A percentile compares a stretch with the other conserved stretches of the same genome.
These are phyloP conservation scores for Cladophialophora exuberans DNA, from an alignment of 2,329 filamentous ascomycete genomes.

Conservation along the genomic window DNA sequence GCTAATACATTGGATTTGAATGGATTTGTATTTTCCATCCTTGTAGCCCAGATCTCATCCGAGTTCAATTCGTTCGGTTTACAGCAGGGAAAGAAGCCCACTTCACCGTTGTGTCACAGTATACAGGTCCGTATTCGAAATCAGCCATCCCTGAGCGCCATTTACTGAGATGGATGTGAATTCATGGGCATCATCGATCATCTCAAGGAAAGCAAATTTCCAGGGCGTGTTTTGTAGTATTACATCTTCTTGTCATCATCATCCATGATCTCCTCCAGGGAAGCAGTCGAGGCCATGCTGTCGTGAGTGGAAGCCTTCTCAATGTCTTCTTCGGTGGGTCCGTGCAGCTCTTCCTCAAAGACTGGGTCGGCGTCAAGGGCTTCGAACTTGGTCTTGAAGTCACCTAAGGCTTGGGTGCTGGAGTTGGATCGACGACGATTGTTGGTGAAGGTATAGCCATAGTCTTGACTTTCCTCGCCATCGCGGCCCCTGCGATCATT, in stretches of 20 bases:
- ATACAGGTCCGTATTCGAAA: too few relatives aligned
- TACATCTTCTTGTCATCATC: conserved; percentile 56
- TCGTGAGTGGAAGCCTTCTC: conserved; percentile 52
- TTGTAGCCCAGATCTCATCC: too few relatives aligned
- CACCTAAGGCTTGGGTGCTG: conserved; percentile 71
- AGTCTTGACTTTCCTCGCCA: conserved; percentile 83
- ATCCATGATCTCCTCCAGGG: conserved; percentile 58
- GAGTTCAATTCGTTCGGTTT: too few relatives aligned
- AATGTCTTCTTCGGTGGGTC: conserved; percentile 60
- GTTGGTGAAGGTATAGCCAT: conserved; percentile 81
- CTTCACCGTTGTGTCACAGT: too few relatives aligned
- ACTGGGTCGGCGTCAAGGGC: conserved; percentile 84
- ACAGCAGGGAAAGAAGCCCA: too few relatives aligned
- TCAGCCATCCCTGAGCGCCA: conserved; percentile 28
- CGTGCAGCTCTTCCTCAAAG: conserved; percentile 85
- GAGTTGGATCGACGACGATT: conserved; percentile 91
- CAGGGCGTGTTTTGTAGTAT: conserved; percentile 28
- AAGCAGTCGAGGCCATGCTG: conserved; percentile 60
- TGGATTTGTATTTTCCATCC: too few relatives aligned
- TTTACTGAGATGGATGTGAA: conserved; percentile 23
- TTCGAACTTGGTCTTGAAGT: conserved; percentile 98
- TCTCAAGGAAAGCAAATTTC: conserved; percentile 19
- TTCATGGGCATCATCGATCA: conserved; percentile 8
- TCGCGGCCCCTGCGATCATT: conserved; percentile 69
- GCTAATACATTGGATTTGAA: too few relatives aligned